phyloP scores from a whole-genome alignment of 1,284 basidiomycete species.

The Agaricales sp. region DNA sequence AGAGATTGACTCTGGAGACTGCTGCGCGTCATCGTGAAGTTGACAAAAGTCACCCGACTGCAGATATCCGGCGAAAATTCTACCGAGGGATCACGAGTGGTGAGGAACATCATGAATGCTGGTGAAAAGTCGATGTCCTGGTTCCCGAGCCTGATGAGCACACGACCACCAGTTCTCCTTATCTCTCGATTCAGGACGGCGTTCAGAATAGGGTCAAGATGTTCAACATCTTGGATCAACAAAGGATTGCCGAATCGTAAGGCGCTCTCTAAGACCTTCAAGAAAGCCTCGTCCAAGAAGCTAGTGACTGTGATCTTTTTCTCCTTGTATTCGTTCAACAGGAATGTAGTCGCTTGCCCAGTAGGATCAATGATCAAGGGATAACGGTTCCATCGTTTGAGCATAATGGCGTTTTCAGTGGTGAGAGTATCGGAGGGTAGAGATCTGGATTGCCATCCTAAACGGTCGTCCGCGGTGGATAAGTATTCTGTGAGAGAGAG shows the following conservation, averaged over 20 bases:
- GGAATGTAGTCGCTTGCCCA: slow-evolving; percentile 93
- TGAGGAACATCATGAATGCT: slow-evolving; percentile 98
- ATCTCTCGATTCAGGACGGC: slow-evolving; percentile 97
- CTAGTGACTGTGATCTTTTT: slow-evolving; percentile 97
- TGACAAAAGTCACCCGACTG: slow-evolving; percentile 98
- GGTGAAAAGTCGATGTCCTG: slow-evolving; percentile 99
- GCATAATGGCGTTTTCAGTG: slow-evolving; percentile 98
- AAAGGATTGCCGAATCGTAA: slow-evolving; percentile 97
- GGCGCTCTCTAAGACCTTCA: slow-evolving; percentile 98
- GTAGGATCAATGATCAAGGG: slow-evolving; percentile 98
- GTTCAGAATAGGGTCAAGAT: slow-evolving; percentile 96
- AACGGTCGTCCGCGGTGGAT: slow-evolving; percentile 93
- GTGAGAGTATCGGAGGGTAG: slow-evolving; percentile 93
- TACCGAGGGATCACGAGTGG: slow-evolving; percentile 93
- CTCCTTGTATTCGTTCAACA: slow-evolving; percentile 91
- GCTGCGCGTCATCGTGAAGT: slow-evolving; percentile 99
- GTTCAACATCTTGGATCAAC: slow-evolving; percentile 96
- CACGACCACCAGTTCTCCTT: slow-evolving; percentile 90
- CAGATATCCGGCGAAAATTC: slow-evolving; percentile 98
- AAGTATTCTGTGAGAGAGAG: slow-evolving; percentile 93
- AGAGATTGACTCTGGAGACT: slow-evolving; percentile 97
- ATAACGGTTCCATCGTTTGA: slow-evolving; percentile 96
- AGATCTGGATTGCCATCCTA: slow-evolving; percentile 92
- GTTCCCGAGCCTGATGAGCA: slow-evolving; percentile 94
- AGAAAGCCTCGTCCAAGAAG: slow-evolving; percentile 97